These are phyloP conservation scores for Ogataea parapolymorpha DNA, from an alignment of 805 yeast species.

Conservation along the genomic window DNA sequence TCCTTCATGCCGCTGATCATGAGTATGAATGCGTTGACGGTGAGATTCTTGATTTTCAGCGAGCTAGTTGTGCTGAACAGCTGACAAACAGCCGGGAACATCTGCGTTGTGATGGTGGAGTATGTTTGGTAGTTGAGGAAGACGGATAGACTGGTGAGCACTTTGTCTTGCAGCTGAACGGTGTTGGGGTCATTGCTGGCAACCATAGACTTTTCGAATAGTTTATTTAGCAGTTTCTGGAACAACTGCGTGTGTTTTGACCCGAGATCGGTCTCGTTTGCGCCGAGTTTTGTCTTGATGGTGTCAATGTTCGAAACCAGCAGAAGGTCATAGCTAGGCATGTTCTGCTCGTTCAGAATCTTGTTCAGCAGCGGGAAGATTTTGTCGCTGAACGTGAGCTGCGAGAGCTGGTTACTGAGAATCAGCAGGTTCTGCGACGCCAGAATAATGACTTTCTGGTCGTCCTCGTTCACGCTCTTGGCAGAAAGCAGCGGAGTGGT, in stretches of 20 bases:
- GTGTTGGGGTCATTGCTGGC: conserved; percentile 16
- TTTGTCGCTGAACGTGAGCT: conserved; percentile 71
- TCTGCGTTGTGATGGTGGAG: conserved; percentile 63
- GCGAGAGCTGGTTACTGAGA: conserved; percentile 66
- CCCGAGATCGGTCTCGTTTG: conserved; percentile 22
- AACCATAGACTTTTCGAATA: conserved; percentile 33
- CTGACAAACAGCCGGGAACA: conserved; percentile 70
- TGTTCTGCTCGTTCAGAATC: conserved; percentile 23
- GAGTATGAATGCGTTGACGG: conserved; percentile 56
- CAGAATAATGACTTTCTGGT: conserved; percentile 40
- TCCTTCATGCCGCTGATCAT: conserved; percentile 42
- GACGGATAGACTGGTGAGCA: conserved; percentile 27
- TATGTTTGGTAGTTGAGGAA: conserved; percentile 35
- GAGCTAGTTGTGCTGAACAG: conserved; percentile 84
- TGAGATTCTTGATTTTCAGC: conserved; percentile 68
- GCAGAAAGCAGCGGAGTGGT: conserved; percentile 38
- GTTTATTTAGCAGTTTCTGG: conserved; percentile 27
- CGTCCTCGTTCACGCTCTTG: conserved; percentile 16
- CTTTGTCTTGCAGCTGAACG: conserved; percentile 33
- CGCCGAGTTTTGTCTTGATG: conserved; percentile 29
- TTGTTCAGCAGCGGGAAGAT: conserved; percentile 47
- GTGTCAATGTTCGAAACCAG: conserved; percentile 29
- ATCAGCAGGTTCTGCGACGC: conserved; percentile 55
- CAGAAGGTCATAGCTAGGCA: conserved; percentile 31
- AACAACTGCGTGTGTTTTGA: conserved; percentile 27